A percentile compares a stretch with the other conserved stretches of the same genome.
phyloP scores from a whole-genome alignment of 192 early-diverging fungal genomes.

The Coemansia sp. region DNA sequence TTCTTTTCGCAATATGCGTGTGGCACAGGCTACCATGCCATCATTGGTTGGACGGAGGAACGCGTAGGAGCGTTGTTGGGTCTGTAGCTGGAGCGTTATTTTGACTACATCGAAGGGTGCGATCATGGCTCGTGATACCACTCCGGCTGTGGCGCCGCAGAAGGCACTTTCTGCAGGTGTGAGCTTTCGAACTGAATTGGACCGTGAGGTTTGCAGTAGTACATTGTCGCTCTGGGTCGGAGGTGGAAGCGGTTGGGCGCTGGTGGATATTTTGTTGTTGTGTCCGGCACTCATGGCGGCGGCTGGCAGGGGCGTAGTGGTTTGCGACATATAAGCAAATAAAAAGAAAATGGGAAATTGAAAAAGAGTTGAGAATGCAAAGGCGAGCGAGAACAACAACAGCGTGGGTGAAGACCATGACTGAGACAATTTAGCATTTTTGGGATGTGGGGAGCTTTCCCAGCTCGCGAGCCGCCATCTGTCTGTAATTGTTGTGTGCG shows the following conservation, averaged over 20 bases:
- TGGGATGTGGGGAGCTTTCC: neutral
- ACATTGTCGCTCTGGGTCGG: constrained; percentile 14
- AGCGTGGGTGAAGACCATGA: neutral
- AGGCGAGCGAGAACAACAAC: neutral
- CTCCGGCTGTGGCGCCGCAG: constrained; percentile 52
- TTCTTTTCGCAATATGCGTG: constrained; percentile 75
- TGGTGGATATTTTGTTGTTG: neutral
- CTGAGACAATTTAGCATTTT: neutral
- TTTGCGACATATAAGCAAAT: constrained; percentile 2
- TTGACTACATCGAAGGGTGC: constrained; percentile 96
- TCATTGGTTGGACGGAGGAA: constrained; percentile 57
- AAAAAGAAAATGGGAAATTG: neutral
- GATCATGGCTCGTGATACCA: constrained; percentile 70
- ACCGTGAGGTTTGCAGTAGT: constrained; percentile 34
- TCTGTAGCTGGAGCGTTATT: constrained; percentile 69
- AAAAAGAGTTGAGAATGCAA: neutral
- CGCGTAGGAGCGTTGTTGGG: constrained; percentile 3
- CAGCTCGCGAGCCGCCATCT: neutral
- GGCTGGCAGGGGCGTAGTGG: neutral
- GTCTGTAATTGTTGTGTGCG: neutral
- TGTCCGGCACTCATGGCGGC: neutral
- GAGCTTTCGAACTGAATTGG: constrained; percentile 24
- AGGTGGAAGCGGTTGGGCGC: neutral
- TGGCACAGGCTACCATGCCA: constrained; percentile 66
- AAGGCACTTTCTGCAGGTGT: constrained; percentile 34